A percentile compares a stretch with the other conserved stretches of the same genome.
These are phyloP conservation scores for Pneumocystis sp. DNA, from an alignment of 1,139 yeast species.

Conservation along the genomic window DNA sequence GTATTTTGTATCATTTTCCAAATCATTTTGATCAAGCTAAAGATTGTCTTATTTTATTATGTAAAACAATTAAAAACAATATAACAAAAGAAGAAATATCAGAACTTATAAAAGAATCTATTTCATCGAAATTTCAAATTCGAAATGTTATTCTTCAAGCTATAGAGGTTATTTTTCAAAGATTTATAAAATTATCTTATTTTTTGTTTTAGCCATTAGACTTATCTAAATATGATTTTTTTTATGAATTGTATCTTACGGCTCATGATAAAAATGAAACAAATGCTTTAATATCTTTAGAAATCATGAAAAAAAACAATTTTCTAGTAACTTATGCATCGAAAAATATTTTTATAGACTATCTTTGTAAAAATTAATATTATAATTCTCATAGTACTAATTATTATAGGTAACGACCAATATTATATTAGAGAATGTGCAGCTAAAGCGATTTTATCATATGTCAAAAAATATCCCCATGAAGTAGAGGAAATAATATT, in stretches of 20 bases:
- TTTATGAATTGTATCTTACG: conserved; percentile 64
- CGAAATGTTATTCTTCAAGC: conserved; percentile 68
- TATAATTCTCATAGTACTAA: conserved; percentile 33
- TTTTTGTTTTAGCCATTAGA: conserved; percentile 57
- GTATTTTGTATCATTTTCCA: conserved; percentile 50
- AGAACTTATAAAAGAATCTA: conserved; percentile 42
- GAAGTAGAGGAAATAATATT: conserved; percentile 48
- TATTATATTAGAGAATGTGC: conserved; percentile 26
- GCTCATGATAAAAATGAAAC: conserved; percentile 57
- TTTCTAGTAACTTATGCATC: conserved; percentile 35
- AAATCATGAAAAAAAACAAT: conserved; percentile 73
- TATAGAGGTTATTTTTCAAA: neutral
- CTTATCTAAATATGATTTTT: conserved; percentile 39
- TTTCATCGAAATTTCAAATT: conserved; percentile 55
- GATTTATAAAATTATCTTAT: neutral
- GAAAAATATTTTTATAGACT: conserved; percentile 34
- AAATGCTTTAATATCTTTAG: conserved; percentile 51
- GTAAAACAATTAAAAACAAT: conserved; percentile 57
- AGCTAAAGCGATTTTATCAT: conserved; percentile 35
- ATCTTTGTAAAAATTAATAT: conserved; percentile 47
- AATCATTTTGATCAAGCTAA: conserved; percentile 67
- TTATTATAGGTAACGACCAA: conserved; percentile 42
- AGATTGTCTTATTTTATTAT: conserved; percentile 62
- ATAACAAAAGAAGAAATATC: conserved; percentile 43
- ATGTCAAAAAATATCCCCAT: conserved; percentile 45